phyloP scores from a whole-genome alignment of 176 grass and related monocot genomes.

The Carex kokanica region DNA sequence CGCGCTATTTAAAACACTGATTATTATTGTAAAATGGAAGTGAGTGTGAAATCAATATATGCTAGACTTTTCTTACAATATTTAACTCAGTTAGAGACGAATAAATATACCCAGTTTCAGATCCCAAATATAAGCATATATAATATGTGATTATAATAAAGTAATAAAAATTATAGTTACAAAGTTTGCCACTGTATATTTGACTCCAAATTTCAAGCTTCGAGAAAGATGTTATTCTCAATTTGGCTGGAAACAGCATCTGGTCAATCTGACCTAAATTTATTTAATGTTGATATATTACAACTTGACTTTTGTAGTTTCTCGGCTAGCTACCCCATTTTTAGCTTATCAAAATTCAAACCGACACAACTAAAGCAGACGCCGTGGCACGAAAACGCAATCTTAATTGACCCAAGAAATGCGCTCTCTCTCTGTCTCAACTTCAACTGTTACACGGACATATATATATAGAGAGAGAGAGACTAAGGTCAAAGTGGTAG shows the following conservation, averaged over 20 bases:
- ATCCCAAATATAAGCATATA: neutral
- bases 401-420: neutral
- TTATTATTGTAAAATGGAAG: neutral
- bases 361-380: neutral
- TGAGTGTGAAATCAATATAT: neutral
- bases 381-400: neutral
- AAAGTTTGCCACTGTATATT: no score
- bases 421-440: neutral
- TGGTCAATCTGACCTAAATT: neutral
- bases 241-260: neutral
- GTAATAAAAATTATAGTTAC: neutral
- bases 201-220: no score
- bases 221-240: neutral
- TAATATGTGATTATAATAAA: neutral
- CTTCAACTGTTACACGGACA: neutral
- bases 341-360: neutral
- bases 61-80: slow-evolving; percentile 2
- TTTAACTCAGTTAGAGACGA: neutral
- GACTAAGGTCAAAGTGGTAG: no score
- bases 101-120: neutral
- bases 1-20: no score
- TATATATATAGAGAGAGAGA: no score
- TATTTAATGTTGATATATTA: neutral
- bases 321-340: no score
- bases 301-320: neutral